Base-by-base conservation (phyloP, 2,329 filamentous ascomycete species). In the Apiospora phragmitis region DNA sequence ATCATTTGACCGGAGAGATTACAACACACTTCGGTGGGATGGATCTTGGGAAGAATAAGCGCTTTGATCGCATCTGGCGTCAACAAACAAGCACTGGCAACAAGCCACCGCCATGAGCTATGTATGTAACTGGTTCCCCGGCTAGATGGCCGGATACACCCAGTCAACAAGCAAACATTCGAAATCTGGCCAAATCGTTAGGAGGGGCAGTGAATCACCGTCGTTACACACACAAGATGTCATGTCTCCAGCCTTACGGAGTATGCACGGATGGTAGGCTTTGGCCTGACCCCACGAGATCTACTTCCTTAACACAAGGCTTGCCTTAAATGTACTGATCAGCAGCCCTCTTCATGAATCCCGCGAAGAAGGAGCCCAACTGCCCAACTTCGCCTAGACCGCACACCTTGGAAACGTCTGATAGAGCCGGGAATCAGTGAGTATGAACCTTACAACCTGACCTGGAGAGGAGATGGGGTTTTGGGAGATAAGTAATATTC, bases 351-450 rank as follows among this genome's bases (percentile, higher is more conserved):
- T n/a, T n/a, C 55, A 62, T 38, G 18, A 62, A 62, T 24, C 55
- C 55, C n/a, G 55, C 55, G 32, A 62, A 38, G 9, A 62, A 62
- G 55, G 32, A 38, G 18, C 8, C 55, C 55, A 62, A 14, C 1
- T 38, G 29, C n/a, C 69, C 68, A 1, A 74, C 62, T 24, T 76
- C 72, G 18, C 68, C 29, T 16, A 78, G 70, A 21, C 71, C 38
- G 51, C 74, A 69, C 1, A 80, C 70, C 59, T 72, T 74, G n/a
- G 79, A 73, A 45, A 79, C 74, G 69, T 80, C 79, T 80, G 41
- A 24, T 9, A 42, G 43, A 18, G 14, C 1, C 29, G 72, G 18
- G 71, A 59, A 26, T 41, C 41, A 62, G 38, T 26, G 24, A 38
- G 38, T n/a, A 32, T 38, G 21, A 9, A 26, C 42, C 32, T 16